Base-by-base conservation (phyloP, 1,284 basidiomycete species). In the Trichosporon sp. region DNA sequence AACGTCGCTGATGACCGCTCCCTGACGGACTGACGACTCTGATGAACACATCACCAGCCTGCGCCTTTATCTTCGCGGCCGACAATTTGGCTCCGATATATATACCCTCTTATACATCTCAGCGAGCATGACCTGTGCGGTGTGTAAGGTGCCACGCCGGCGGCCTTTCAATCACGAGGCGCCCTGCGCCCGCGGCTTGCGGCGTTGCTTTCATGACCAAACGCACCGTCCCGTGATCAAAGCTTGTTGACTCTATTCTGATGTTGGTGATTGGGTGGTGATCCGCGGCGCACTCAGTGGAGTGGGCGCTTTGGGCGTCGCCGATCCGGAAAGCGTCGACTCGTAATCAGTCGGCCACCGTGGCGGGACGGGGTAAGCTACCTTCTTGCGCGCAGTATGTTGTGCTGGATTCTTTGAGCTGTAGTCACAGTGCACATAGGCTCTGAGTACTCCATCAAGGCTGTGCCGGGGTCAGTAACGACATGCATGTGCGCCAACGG, bases 341-440 rank as follows among this genome's bases (percentile, higher is more conserved):
- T 49, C 44, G n/a, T 36, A 19, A 11, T 36, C 61, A 27, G 19
- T 57, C 3, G 44, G 32, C 49, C 54, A 29, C 37, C 29, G 52
- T 40, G 58, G 64, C 14, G 58, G 36, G 16, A 61, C 56, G 23
- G 64, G 64, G 36, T 59, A 49, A 13, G 60, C 14, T 13, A 54
- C 61, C 19, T 60, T 46, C 8, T 40, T 62, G 37, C 61, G 65
- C 16, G 59, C 36, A 13, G 52, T 54, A 54, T 67, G 65, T 33
- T 63, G 59, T 13, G 62, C 52, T 8, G 77, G 77, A 52, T 79
- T 79, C 4, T 56, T 54, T 0, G 77, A 77, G 0, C 74, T 74
- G 62, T 79, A 79, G 63, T 79, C 77, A 44, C 56, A 63, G 61
- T 81, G 80, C 13, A 82, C 81, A 60, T 81, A 83, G 14, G 81